Percentiles rank a stretch among this genome's conserved stretches.
These are phyloP conservation scores for Basipetospora chlamydospora DNA, from an alignment of 2,329 filamentous ascomycete genomes.

Conservation along the genomic window DNA sequence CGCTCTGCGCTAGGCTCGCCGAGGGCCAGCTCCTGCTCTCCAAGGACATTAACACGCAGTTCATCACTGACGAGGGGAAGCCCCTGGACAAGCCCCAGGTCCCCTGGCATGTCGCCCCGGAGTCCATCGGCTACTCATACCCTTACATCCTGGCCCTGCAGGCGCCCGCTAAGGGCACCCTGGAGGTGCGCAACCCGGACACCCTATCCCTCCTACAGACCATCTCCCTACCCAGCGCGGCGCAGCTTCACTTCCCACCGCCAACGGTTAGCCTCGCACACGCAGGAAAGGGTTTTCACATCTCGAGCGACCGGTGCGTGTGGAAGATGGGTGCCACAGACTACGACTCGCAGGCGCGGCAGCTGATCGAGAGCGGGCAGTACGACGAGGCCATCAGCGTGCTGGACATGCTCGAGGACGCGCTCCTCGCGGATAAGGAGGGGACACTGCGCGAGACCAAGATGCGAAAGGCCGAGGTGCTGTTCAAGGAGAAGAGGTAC, in stretches of 20 bases:
- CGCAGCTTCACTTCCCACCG: slow-evolving; percentile 77
- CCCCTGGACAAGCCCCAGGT: slow-evolving; percentile 73
- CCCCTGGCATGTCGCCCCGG: slow-evolving; percentile 80
- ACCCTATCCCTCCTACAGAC: slow-evolving; percentile 83
- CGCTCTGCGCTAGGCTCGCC: slow-evolving; percentile 66
- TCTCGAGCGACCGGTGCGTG: slow-evolving; percentile 77
- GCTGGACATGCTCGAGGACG: slow-evolving; percentile 81
- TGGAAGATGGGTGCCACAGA: slow-evolving; percentile 94
- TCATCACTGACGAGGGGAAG: slow-evolving; percentile 73
- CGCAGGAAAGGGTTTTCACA: slow-evolving; percentile 88
- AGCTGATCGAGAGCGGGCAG: slow-evolving; percentile 56
- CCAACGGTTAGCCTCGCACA: slow-evolving; percentile 90
- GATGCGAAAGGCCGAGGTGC: slow-evolving; percentile 73
- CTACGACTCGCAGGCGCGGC: slow-evolving; percentile 78
- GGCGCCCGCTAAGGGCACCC: slow-evolving; percentile 62
- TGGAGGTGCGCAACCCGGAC: slow-evolving; percentile 87
- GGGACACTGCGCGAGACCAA: slow-evolving; percentile 72
- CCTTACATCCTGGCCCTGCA: slow-evolving; percentile 86
- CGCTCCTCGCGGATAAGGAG: slow-evolving; percentile 68
- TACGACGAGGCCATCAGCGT: slow-evolving; percentile 91
- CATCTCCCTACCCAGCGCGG: slow-evolving; percentile 67
- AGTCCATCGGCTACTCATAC: slow-evolving; percentile 90
- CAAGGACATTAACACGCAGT: slow-evolving; percentile 93
- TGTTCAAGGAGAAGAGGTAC: slow-evolving; percentile 76
- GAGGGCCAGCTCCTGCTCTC: slow-evolving; percentile 82